phyloP scores from a whole-genome alignment of 148 eudicot species.

The Cornus suecica region DNA sequence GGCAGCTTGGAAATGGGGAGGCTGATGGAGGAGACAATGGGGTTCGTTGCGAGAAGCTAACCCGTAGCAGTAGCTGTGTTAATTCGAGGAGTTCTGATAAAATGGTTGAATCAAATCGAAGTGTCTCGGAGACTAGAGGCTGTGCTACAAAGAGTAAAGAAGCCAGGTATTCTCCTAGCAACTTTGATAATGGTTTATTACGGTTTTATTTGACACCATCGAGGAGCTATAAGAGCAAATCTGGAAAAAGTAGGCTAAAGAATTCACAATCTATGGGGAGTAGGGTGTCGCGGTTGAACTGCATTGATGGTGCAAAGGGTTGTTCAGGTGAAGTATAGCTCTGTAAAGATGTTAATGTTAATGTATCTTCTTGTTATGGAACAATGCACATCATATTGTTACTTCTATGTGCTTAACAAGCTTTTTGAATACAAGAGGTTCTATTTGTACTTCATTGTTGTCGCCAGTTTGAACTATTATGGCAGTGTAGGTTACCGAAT shows the following conservation, averaged over 20 bases:
- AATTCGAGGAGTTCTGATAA: constrained; percentile 27
- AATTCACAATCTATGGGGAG: constrained; percentile 43
- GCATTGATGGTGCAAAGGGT: constrained; percentile 19
- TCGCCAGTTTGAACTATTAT: background rate
- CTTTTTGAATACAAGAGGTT: constrained; percentile 3
- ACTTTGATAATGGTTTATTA: constrained; percentile 47
- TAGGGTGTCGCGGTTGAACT: constrained; percentile 45
- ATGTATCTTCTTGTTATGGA: constrained; percentile 10
- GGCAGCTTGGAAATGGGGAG: constrained; percentile 19
- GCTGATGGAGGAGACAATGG: constrained; percentile 12
- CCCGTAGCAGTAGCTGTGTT: constrained; percentile 37
- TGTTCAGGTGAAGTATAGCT: constrained; percentile 2
- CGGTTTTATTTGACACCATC: constrained; percentile 79
- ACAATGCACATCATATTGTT: constrained; percentile 4
- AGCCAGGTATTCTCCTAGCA: constrained; percentile 38
- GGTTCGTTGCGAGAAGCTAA: constrained; percentile 26
- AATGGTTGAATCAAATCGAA: constrained; percentile 21
- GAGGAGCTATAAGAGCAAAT: constrained; percentile 57
- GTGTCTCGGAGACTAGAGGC: constrained; percentile 27
- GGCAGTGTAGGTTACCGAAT: background rate
- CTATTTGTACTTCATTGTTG: background rate
- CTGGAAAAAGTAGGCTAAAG: constrained; percentile 49
- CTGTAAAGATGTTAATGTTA: constrained; percentile 16
- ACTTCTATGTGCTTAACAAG: constrained; percentile 1
- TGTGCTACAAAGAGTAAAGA: constrained; percentile 29